These are phyloP conservation scores for Haberlea rhodopensis DNA, from an alignment of 257 asterid genomes.

Conservation along the genomic window DNA sequence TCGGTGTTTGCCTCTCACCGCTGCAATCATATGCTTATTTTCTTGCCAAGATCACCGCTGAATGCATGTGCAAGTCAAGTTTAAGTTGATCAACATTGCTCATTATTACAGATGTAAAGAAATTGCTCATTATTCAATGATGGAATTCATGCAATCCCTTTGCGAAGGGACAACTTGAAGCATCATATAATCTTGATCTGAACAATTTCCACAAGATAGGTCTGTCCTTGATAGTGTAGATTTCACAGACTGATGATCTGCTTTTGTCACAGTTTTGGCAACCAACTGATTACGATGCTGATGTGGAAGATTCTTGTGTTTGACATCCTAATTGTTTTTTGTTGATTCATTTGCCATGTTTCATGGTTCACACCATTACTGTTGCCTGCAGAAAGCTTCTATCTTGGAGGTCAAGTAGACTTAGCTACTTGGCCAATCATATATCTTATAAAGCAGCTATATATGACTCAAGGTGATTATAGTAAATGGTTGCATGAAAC, in stretches of 20 bases:
- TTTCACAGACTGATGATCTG: slow-evolving; percentile 1
- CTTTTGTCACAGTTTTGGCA: too few relatives aligned
- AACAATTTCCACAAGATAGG: background rate
- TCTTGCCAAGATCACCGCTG: too few relatives aligned
- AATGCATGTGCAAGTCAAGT: too few relatives aligned
- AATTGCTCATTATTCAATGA: background rate
- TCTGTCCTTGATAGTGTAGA: background rate
- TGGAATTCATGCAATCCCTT: slow-evolving; percentile 1
- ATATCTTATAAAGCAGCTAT: slow-evolving; percentile 15
- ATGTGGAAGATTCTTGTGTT: slow-evolving; percentile 2
- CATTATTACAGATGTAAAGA: too few relatives aligned
- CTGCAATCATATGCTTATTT: too few relatives aligned
- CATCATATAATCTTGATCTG: background rate
- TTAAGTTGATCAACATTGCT: background rate
- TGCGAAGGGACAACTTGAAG: background rate
- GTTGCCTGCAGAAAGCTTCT: slow-evolving; percentile 13
- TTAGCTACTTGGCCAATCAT: slow-evolving; percentile 30
- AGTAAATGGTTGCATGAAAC: slow-evolving; percentile 14
- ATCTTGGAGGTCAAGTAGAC: slow-evolving; percentile 22
- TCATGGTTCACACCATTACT: slow-evolving; percentile 17
- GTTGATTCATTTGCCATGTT: slow-evolving; percentile 14
- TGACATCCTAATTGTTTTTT: background rate
- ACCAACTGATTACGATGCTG: too few relatives aligned
- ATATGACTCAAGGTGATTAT: slow-evolving; percentile 17
- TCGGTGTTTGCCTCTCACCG: too few relatives aligned